A percentile compares a stretch with the other conserved stretches of the same genome.
phyloP scores from a whole-genome alignment of 192 early-diverging fungal species.

The Glomus cerebriforme region DNA sequence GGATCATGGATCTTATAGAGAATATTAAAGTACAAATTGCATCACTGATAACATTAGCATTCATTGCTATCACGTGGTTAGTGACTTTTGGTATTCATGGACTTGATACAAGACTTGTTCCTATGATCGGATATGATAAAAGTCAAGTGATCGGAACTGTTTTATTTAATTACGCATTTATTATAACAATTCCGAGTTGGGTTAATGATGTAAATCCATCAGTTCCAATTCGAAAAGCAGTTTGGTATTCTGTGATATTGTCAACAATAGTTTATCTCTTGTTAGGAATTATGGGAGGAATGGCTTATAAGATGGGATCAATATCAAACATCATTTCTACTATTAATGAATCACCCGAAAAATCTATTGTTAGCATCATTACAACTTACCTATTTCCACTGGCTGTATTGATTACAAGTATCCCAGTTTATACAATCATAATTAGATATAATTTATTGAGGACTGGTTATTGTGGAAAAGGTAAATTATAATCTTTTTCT shows the following conservation, averaged over 20 bases:
- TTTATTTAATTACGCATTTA: conserved; percentile 72
- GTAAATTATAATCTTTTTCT: conserved; percentile 27
- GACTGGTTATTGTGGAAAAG: conserved; percentile 46
- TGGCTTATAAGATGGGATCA: conserved; percentile 47
- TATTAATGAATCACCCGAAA: conserved; percentile 33
- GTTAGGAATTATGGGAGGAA: conserved; percentile 51
- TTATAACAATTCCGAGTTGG: conserved; percentile 69
- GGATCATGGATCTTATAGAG: conserved; percentile 63
- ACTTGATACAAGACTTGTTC: conserved; percentile 47
- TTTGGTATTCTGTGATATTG: conserved; percentile 53
- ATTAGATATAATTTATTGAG: conserved; percentile 60
- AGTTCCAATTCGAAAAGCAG: conserved; percentile 61
- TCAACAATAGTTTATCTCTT: conserved; percentile 60
- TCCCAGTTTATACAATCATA: conserved; percentile 73
- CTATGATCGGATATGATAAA: conserved; percentile 52
- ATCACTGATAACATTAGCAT: conserved; percentile 53
- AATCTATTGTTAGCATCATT: conserved; percentile 41
- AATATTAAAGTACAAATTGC: conserved; percentile 69
- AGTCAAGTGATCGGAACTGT: conserved; percentile 62
- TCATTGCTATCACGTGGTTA: conserved; percentile 60
- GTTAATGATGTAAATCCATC: conserved; percentile 60
- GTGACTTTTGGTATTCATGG: conserved; percentile 59
- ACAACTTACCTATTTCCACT: conserved; percentile 58
- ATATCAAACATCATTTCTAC: conserved; percentile 49
- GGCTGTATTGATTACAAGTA: conserved; percentile 62